These are phyloP conservation scores for Candida sp. DNA, from an alignment of 1,139 yeast species.

Conservation along the genomic window DNA sequence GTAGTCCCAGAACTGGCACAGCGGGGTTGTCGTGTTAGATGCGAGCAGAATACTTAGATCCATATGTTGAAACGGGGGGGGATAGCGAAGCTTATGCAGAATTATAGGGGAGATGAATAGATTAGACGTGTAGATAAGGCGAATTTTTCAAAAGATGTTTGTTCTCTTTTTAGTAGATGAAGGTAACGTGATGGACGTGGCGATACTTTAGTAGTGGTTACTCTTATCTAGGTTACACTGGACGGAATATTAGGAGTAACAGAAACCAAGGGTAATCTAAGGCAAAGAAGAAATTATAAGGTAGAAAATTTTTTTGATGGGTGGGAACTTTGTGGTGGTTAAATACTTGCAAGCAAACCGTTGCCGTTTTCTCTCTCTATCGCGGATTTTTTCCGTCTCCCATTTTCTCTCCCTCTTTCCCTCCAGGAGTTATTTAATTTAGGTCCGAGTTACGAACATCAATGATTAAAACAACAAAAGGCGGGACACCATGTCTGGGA, in stretches of 20 bases:
- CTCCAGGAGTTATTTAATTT: not conserved
- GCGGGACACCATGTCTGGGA: not conserved
- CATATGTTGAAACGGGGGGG: not conserved
- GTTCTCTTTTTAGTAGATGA: no score
- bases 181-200: no score
- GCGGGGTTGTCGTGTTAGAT: constrained; percentile 37
- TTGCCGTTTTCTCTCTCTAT: not conserved
- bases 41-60: not conserved
- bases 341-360: not conserved
- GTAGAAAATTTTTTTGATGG: not conserved
- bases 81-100: no score
- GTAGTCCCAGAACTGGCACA: constrained; percentile 49
- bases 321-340: not conserved
- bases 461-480: not conserved
- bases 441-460: not conserved
- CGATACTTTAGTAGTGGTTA: no score
- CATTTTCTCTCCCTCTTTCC: not conserved
- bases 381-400: not conserved
- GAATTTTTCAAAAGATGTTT: not conserved
- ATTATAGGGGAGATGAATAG: no score
- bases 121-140: not conserved
- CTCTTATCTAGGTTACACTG: no score
- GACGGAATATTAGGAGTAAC: not conserved
- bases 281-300: not conserved
- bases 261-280: no score